These are phyloP conservation scores for Seminavis robusta DNA, from an alignment of 108 stramenopile species.

Conservation along the genomic window DNA sequence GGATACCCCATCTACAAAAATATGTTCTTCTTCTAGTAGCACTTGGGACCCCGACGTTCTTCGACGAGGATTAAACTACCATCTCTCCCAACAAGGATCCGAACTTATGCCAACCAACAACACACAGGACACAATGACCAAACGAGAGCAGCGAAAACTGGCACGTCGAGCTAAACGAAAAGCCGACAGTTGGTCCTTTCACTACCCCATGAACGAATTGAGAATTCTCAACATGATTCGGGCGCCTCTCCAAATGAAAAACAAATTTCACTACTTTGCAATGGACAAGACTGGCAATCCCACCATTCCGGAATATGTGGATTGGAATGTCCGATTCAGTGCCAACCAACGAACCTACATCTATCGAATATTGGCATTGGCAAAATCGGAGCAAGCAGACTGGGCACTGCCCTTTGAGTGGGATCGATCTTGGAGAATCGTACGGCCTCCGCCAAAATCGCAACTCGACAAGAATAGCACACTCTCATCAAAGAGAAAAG, in stretches of 20 bases:
- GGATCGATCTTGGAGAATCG: slow-evolving; percentile 67
- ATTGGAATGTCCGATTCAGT: slow-evolving; percentile 81
- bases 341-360: slow-evolving; percentile 73
- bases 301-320: slow-evolving; percentile 26
- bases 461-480: no score
- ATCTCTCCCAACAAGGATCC: no score
- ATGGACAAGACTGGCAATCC: no score
- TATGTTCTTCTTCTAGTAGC: no score
- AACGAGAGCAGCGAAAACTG: slow-evolving; percentile 17
- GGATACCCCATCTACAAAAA: no score
- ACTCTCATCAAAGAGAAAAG: no score
- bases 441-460: no score
- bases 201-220: slow-evolving; percentile 20
- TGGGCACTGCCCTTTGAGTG: slow-evolving; percentile 65
- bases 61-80: no score
- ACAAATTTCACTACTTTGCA: no score
- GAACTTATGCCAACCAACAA: no score
- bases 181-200: neutral
- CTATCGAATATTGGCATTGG: slow-evolving; percentile 52
- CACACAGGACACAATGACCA: no score
- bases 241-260: slow-evolving; percentile 37
- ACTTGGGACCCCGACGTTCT: no score
- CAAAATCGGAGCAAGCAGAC: neutral
- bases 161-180: slow-evolving; percentile 1
- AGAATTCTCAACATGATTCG: slow-evolving; percentile 19